Conservation (phyloP, 2,329 filamentous ascomycete genomes). For the Monilinia fructicola region DNA sequence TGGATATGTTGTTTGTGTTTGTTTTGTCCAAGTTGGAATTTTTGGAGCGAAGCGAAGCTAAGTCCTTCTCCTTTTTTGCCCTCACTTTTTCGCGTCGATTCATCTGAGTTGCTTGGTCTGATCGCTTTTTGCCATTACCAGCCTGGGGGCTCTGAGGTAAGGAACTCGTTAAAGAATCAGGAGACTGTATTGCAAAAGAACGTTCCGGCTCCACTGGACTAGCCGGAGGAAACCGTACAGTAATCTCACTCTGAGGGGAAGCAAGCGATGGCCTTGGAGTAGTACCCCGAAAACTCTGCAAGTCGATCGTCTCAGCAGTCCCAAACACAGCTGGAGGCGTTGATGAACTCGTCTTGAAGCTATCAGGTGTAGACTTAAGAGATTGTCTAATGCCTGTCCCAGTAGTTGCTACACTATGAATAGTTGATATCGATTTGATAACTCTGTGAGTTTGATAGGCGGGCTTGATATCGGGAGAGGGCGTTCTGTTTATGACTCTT, state of each 20-base stretch:
- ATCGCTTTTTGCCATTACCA: background rate
- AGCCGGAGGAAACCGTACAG: too few species aligned
- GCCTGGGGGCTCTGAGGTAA: background rate
- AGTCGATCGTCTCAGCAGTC: conserved; percentile 16
- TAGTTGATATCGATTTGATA: conserved; percentile 16
- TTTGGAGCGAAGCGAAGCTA: conserved; percentile 26
- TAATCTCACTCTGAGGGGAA: background rate
- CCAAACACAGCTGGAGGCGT: conserved; percentile 6
- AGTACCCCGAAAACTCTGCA: conserved; percentile 3
- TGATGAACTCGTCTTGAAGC: conserved; percentile 2
- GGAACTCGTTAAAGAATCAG: background rate
- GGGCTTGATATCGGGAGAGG: conserved; percentile 13
- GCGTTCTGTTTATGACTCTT: conserved; percentile 15
- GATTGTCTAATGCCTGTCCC: conserved; percentile 12
- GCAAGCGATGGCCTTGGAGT: background rate
- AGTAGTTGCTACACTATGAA: conserved; percentile 16
- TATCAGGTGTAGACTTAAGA: conserved; percentile 15
- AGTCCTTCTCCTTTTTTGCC: conserved; percentile 33
- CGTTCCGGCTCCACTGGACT: background rate
- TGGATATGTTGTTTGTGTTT: background rate
- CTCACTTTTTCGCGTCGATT: conserved; percentile 33
- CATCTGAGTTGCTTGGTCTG: conserved; percentile 13
- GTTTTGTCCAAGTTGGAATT: background rate
- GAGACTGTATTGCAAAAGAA: background rate
- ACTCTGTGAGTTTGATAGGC: conserved; percentile 10